Base-by-base conservation (phyloP, 768 basidiomycete genomes). In the Rickenella mellea region DNA sequence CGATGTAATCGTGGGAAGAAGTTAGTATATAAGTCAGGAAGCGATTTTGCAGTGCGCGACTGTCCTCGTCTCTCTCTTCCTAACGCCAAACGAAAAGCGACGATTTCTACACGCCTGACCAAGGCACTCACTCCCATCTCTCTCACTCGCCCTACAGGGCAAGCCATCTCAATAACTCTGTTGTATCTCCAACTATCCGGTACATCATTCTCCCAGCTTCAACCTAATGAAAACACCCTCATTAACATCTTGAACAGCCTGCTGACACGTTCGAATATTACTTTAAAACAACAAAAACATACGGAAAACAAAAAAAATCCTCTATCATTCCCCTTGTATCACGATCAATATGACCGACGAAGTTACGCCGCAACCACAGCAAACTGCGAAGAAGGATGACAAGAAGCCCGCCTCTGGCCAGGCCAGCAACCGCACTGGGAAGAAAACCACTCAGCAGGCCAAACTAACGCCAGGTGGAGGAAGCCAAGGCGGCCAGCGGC, bases 261-360 rank as follows among this genome's bases (percentile, higher is more conserved):
- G 35, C 22, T 28, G 28, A 22, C 44, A n/a, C 19, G 25, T 48
- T 46, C 42, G 29, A 27, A 10, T 41, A 6, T 7, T 50, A 41
- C 41, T 42, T 51, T 41, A 53, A 43, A 50, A 48, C 38, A 46
- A 51, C 32, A 20, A 39, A 20, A 33, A 37, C n/a, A 27, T 29
- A 43, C 51, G 51, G 44, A 69, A 76, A 77, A 71, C 50, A 27
- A 51, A 52, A 61, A 61, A 69, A 73, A 66, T 64, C n/a, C n/a
- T n/a, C 9, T 17, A 36, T 36, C 24, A 36, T 36, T 36, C 33
- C 10, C 19, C 15, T 27, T 28, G 58, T 70, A 59, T 78, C 71
- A 88, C 80, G 82, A 84, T 76, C 81, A 76, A 80, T 64, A 89
- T 89, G 86, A 84, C 82, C 62, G 86, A 89, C 73, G 79, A 85